Percentiles rank a stretch among this genome's conserved stretches.
Conservation (phyloP, 2,329 filamentous ascomycete genomes). For the Fusarium armeniacum region DNA sequence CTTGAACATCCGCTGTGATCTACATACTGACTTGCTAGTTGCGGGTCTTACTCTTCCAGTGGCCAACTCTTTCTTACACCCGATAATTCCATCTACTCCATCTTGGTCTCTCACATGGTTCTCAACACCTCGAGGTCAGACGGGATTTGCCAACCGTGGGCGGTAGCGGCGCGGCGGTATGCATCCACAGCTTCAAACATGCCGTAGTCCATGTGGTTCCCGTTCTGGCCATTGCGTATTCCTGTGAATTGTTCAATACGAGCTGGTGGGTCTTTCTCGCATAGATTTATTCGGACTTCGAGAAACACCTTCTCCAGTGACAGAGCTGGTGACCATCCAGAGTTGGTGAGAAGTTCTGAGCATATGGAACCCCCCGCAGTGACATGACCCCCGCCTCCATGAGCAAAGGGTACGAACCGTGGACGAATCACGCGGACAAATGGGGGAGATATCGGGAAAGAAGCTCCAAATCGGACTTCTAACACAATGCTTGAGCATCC, state of each 20-base stretch:
- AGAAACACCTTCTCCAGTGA: slow-evolving; percentile 84
- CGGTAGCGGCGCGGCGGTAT: slow-evolving; percentile 73
- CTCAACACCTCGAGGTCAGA: slow-evolving; percentile 66
- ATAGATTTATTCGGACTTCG: slow-evolving; percentile 84
- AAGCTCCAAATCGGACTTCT: slow-evolving; percentile 83
- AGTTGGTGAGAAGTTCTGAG: slow-evolving; percentile 87
- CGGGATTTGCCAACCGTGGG: slow-evolving; percentile 82
- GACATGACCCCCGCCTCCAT: slow-evolving; percentile 87
- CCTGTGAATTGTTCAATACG: slow-evolving; percentile 65
- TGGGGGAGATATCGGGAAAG: slow-evolving; percentile 83
- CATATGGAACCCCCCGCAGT: slow-evolving; percentile 86
- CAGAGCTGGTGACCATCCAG: slow-evolving; percentile 81
- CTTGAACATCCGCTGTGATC: too few species aligned
- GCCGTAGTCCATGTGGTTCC: slow-evolving; percentile 68
- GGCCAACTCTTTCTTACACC: background rate
- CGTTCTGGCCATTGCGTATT: background rate
- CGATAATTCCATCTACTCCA: background rate
- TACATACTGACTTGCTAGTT: background rate
- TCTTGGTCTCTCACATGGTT: slow-evolving; percentile 47
- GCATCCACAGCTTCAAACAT: slow-evolving; percentile 80
- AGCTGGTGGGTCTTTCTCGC: slow-evolving; percentile 78
- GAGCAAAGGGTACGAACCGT: slow-evolving; percentile 77
- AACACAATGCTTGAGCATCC: slow-evolving; percentile 78
- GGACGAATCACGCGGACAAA: slow-evolving; percentile 88
- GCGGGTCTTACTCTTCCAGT: background rate